Evolutionary conservation across 164 flowering plant genomes (phyloP), one percentile per base, ranked within the genome.

Genomic region (Magnolia changhungtana): DNA sequence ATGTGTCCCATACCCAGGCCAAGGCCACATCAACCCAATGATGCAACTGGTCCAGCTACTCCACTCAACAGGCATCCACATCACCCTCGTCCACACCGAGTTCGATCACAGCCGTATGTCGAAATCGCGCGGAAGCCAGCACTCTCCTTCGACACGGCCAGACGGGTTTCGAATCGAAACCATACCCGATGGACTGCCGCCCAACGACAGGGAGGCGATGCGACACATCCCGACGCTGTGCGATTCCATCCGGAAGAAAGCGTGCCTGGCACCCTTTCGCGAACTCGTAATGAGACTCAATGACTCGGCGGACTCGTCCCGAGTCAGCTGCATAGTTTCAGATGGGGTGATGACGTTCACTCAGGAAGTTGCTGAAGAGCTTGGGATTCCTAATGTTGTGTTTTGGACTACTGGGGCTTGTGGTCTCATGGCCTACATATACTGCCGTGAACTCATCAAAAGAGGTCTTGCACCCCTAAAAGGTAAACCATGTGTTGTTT

Each of bases 171-270:
- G 80, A 1, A 85, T 83, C 75, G 80, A 72, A 64, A 63, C 83
- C 64, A 77, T 77, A 23, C 79, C 74, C 2, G 89, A 87, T 49
- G 89, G 89, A 2, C 83, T 87, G 51, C 88, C 88, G 0, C 80
- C 82, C 2, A 58, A 85, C 10, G 82, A 85, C 21, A 76, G 23
- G 1, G 84, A 84, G 55, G 81, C 74, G n/a, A 83, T 87, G 24
- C 90, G 84, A 72, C 80, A 84, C 65, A 73, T 84, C 71, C 75
- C 85, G 11, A 45, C 77, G 1, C 81, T 87, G 10, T 80, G 83
- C 27, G 63, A 24, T 1, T 78, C 82, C 63, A 80, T 81, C 37
- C 16, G 74, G 49, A 75, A 67, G n/a, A 55, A 55, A 2, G 73
- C 63, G 14, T 81, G 81, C 71, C 20, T 77, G 51, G 78, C n/a